These are phyloP conservation scores for Maudiozyma humilis DNA, from an alignment of 1,139 yeast genomes.

Conservation along the genomic window DNA sequence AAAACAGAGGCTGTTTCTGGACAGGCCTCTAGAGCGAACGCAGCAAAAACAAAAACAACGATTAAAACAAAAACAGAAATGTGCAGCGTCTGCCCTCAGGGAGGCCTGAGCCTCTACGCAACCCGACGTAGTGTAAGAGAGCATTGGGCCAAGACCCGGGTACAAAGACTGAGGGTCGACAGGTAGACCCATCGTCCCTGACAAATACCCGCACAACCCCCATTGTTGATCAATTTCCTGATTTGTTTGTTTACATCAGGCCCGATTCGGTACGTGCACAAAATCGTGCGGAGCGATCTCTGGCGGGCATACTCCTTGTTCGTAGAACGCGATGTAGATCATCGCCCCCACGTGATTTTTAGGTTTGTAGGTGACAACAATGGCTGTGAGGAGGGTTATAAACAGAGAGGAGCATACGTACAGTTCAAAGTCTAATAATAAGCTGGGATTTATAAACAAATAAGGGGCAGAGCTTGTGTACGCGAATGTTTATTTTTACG, in stretches of 20 bases:
- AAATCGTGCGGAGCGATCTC: neutral
- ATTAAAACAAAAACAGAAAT: constrained; percentile 1
- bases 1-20: neutral
- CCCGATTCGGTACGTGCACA: neutral
- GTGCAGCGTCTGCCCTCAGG: neutral
- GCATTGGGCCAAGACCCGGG: neutral
- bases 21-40: neutral
- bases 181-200: neutral
- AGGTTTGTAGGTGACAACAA: neutral
- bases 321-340: neutral
- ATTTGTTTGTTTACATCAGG: constrained; percentile 1
- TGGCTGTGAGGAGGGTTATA: neutral
- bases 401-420: neutral
- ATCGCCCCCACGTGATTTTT: neutral
- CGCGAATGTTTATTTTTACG: neutral
- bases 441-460: neutral
- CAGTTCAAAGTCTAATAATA: neutral
- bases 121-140: neutral
- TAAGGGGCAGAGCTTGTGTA: neutral
- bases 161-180: neutral
- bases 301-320: neutral
- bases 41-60: constrained; percentile 4
- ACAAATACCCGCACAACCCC: neutral
- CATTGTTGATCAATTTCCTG: constrained; percentile 5
- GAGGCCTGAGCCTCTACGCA: neutral